phyloP scores from a whole-genome alignment of 257 asterid species.

The Petrea volubilis region DNA sequence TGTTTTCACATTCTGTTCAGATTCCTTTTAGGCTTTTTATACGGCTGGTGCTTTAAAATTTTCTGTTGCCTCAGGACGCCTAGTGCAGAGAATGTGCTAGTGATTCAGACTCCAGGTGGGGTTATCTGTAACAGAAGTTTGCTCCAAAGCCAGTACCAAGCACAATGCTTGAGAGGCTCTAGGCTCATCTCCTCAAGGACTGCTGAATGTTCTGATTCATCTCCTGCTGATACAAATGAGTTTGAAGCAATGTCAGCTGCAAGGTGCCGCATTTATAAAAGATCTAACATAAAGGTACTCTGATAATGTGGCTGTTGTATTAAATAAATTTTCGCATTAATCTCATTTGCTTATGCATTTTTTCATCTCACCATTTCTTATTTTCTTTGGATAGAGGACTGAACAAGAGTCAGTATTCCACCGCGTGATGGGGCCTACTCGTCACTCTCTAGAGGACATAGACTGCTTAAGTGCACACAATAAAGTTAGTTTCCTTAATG shows the following conservation, averaged over 20 bases:
- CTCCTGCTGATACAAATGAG: slow-evolving; percentile 45
- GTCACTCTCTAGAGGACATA: slow-evolving; percentile 62
- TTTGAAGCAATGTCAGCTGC: slow-evolving; percentile 75
- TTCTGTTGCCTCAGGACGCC: slow-evolving; percentile 61
- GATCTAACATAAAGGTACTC: slow-evolving; percentile 55
- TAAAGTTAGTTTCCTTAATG: slow-evolving; percentile 34
- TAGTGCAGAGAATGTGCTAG: slow-evolving; percentile 70
- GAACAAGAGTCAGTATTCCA: slow-evolving; percentile 61
- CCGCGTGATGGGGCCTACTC: slow-evolving; percentile 78
- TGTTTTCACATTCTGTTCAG: background rate
- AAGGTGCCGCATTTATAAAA: slow-evolving; percentile 70
- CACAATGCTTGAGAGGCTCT: slow-evolving; percentile 55
- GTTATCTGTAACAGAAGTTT: slow-evolving; percentile 59
- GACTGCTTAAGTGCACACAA: slow-evolving; percentile 52
- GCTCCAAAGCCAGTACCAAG: slow-evolving; percentile 62
- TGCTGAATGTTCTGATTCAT: slow-evolving; percentile 50
- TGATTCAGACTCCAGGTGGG: slow-evolving; percentile 69
- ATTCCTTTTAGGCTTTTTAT: background rate
- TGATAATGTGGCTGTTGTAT: background rate
- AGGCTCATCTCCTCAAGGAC: slow-evolving; percentile 60
- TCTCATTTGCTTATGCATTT: slow-evolving; percentile 4
- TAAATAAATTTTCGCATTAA: background rate
- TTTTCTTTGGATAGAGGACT: slow-evolving; percentile 42
- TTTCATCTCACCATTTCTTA: slow-evolving; percentile 9
- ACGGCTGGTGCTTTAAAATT: slow-evolving; percentile 16